phyloP scores from a whole-genome alignment of 148 eudicot genomes.

The Salicornia ramosissima region DNA sequence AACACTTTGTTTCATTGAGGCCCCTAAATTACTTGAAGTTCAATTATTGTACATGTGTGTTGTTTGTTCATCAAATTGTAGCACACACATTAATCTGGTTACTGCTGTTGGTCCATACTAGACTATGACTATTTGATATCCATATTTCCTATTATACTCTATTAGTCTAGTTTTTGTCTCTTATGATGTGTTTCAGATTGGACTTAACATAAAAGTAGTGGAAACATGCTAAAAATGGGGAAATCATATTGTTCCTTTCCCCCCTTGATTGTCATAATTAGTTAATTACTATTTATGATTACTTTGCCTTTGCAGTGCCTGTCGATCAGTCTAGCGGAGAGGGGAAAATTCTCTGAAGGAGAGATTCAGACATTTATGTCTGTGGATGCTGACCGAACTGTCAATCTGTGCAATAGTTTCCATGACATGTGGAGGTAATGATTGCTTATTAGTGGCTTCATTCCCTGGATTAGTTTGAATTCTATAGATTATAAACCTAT shows the following conservation, averaged over 20 bases:
- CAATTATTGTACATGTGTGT: too few relatives aligned
- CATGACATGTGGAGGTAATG: conserved; percentile 95
- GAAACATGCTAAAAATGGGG: background rate
- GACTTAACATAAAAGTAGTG: background rate
- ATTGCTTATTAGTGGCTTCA: background rate
- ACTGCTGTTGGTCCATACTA: background rate
- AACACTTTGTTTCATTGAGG: background rate
- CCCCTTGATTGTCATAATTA: background rate
- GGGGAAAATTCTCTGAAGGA: conserved; percentile 79
- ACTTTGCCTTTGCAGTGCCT: conserved; percentile 57
- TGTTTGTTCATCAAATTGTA: too few relatives aligned
- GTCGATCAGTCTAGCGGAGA: conserved; percentile 61
- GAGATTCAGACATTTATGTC: conserved; percentile 98
- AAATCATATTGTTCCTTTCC: background rate
- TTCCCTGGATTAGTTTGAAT: background rate
- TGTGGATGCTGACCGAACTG: conserved; percentile 89
- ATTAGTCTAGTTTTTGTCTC: background rate
- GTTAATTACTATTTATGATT: conserved; percentile 5
- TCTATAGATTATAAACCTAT: background rate
- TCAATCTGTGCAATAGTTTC: conserved; percentile 84
- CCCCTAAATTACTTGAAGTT: background rate
- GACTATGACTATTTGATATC: background rate
- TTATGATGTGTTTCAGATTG: conserved; percentile 3
- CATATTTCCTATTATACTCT: background rate
- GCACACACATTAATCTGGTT: background rate